Base-by-base conservation (phyloP, 805 yeast species). In the Zygotorulaspora chibaensis region DNA sequence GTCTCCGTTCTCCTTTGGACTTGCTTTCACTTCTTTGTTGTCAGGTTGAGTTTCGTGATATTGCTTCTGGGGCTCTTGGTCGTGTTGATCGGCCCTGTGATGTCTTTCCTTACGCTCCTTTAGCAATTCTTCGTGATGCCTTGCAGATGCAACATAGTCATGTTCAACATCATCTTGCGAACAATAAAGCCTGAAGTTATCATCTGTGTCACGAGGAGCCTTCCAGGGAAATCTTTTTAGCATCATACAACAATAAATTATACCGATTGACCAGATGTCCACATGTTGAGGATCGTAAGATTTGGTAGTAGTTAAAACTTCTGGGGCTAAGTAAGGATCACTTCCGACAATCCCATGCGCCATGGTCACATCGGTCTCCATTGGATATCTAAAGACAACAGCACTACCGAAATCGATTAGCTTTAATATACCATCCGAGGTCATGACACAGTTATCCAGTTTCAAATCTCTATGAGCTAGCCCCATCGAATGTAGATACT, bases 321-420 rank as follows among this genome's bases (percentile, higher is more conserved):
- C 95, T 0, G 95, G 95, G 1, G 93, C 93, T 55, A 86, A 72
- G 62, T 86, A 86, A 9, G 95, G 95, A 66, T 86, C 95, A 12
- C 87, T 81, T 10, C 95, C 95, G 45, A 85, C 90, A 50, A 86
- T 77, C 5, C 93, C 93, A 56, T 79, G 87, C 8, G 86, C 79
- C 59, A 73, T 72, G 12, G 79, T 80, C 13, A 75, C 68, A 31
- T 73, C 74, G 35, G 73, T 76, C 55, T 81, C 85, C 59, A 77
- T 82, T 3, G 93, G 93, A 58, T 84, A 84, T 56, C 79, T 81
- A 68, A 84, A 86, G 3, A 86, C 88, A 17, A 84, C 89, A 2
- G 95, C 91, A 42, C 85, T 77, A 29, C 95, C 95, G 61, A 86
- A 86, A 67, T 86, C 95, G 55, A 86, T 86, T 48, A 86, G 70